Percentiles rank a stretch among this genome's conserved stretches.
Evolutionary conservation across 2,329 filamentous ascomycete genomes (phyloP).

Genomic region (Magnaporthiopsis incrustans): DNA sequence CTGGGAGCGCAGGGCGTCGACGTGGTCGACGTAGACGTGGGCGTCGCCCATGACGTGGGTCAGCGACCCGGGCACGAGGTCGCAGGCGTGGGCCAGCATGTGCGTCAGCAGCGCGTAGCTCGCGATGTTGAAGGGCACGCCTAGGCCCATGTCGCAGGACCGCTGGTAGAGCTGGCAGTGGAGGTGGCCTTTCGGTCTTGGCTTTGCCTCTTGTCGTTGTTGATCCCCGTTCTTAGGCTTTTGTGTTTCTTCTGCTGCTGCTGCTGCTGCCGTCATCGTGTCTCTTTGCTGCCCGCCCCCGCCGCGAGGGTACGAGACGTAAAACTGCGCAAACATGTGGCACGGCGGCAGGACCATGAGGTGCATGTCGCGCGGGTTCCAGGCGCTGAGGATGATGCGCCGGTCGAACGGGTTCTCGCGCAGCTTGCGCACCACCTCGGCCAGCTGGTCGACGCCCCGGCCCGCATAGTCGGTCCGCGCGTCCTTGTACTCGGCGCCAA

Average conservation of each 20-base stretch:
- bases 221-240: conserved; percentile 5
- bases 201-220: conserved; percentile 24
- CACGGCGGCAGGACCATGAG: conserved; percentile 92
- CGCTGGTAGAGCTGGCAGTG: conserved; percentile 90
- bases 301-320: conserved; percentile 65
- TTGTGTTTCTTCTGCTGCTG: conserved; percentile 7
- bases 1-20: conserved; percentile 78
- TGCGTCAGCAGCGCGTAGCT: conserved; percentile 89
- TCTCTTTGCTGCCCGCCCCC: conserved; percentile 17
- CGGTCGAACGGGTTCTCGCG: conserved; percentile 79
- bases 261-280: conserved; percentile 1
- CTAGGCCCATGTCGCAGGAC: conserved; percentile 93
- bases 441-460: conserved; percentile 87
- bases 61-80: conserved; percentile 75
- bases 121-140: conserved; percentile 96
- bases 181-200: conserved; percentile 58
- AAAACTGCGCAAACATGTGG: conserved; percentile 97
- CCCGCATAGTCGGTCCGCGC: conserved; percentile 74
- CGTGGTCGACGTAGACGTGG: conserved; percentile 91
- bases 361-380: conserved; percentile 81
- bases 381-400: conserved; percentile 82
- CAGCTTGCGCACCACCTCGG: conserved; percentile 82
- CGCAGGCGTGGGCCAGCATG: conserved; percentile 84
- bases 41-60: conserved; percentile 97
- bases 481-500: conserved; percentile 83